A percentile compares a stretch with the other conserved stretches of the same genome.
Evolutionary conservation across 1,284 basidiomycete species (phyloP).

Genomic region (Paramarasmius palmivorus): DNA sequence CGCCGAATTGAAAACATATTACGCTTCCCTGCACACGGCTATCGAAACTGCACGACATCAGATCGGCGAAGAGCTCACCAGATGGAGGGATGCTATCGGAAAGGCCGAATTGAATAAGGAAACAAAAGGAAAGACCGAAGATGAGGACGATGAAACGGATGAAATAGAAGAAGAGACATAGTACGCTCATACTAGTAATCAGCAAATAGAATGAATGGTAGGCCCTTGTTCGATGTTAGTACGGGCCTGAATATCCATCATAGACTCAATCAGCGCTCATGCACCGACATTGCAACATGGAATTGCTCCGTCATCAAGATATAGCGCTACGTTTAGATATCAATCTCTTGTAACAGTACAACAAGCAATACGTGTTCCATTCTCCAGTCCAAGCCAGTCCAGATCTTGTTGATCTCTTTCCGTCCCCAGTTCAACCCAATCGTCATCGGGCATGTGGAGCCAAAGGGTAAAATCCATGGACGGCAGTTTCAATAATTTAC

Average conservation of each 20-base stretch:
- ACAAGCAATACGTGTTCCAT: conserved; percentile 10
- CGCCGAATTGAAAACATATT: conserved; percentile 41
- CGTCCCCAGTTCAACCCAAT: conserved; percentile 42
- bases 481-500: conserved; percentile 42
- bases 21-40: conserved; percentile 47
- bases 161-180: conserved; percentile 29
- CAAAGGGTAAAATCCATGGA: conserved; percentile 44
- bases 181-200: too few species aligned
- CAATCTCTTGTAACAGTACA: conserved; percentile 5
- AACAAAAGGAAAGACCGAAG: conserved; percentile 41
- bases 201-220: too few species aligned
- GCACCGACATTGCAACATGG: too few species aligned
- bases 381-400: conserved; percentile 71
- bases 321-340: background rate
- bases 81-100: conserved; percentile 69
- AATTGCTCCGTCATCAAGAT: too few species aligned
- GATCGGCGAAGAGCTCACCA: conserved; percentile 64
- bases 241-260: too few species aligned
- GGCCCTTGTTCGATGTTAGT: too few species aligned
- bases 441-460: conserved; percentile 52
- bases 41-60: conserved; percentile 50
- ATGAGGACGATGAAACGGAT: conserved; percentile 37
- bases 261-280: too few species aligned
- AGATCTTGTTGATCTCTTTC: conserved; percentile 52
- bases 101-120: conserved; percentile 56